Conservation (phyloP, 176 grass and related monocot genomes). For the Paspalum notatum region DNA sequence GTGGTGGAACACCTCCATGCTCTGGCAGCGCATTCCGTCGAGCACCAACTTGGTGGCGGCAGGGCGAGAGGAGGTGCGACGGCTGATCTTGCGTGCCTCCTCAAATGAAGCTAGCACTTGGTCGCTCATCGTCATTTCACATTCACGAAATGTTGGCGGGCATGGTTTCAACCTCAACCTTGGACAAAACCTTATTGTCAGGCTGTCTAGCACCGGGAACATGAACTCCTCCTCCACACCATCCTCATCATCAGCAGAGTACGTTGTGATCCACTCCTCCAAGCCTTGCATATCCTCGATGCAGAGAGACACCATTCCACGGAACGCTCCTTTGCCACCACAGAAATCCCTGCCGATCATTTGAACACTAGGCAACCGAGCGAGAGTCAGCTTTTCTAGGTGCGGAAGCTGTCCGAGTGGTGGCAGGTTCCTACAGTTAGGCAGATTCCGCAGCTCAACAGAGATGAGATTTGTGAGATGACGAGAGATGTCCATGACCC, state of each 20-base stretch:
- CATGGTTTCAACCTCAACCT: not conserved
- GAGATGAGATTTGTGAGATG: not conserved
- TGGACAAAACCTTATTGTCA: not conserved
- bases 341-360: not conserved
- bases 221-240: slow-evolving; percentile 14
- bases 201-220: not conserved
- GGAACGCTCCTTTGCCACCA: slow-evolving; percentile 2
- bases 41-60: not conserved
- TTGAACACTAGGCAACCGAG: not conserved
- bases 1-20: not conserved
- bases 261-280: not conserved
- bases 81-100: not conserved
- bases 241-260: slow-evolving; percentile 11
- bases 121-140: not conserved
- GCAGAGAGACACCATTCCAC: not conserved
- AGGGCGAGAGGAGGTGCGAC: not conserved
- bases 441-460: not conserved
- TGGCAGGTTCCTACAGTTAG: not conserved
- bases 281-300: not conserved
- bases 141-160: not conserved
- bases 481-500: not conserved
- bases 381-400: not conserved
- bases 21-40: not conserved
- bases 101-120: not conserved
- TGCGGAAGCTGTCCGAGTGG: not conserved